A percentile compares a stretch with the other conserved stretches of the same genome.
phyloP scores from a whole-genome alignment of 306 rosid genomes.

The Herpetospermum pedunculosum region DNA sequence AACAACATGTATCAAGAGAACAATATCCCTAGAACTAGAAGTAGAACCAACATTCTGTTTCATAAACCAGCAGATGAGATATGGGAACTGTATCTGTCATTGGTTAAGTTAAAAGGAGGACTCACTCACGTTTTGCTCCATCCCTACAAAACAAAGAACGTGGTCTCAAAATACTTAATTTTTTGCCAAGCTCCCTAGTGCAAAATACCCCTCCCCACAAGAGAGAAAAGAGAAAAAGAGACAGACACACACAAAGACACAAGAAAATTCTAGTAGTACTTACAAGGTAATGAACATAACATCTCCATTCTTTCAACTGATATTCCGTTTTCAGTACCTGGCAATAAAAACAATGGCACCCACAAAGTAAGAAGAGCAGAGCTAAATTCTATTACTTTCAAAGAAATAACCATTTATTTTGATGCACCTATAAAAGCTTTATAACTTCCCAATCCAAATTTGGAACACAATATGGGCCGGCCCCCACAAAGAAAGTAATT shows the following conservation, averaged over 20 bases:
- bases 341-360: constrained; percentile 11
- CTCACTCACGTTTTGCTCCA: constrained; percentile 67
- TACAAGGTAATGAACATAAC: constrained; percentile 66
- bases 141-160: constrained; percentile 45
- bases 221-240: not conserved
- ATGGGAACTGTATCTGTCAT: not conserved
- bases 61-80: not conserved
- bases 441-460: not conserved
- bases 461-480: not conserved
- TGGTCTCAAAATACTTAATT: not conserved
- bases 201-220: not conserved
- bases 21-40: not conserved
- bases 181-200: not conserved
- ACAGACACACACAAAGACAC: not conserved
- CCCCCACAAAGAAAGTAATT: not conserved
- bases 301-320: constrained; percentile 27
- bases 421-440: not conserved
- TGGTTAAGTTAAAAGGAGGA: not conserved
- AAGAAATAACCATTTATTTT: not conserved
- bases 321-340: constrained; percentile 38
- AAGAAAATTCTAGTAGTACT: constrained; percentile 14
- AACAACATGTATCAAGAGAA: not conserved
- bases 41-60: not conserved
- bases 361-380: not conserved
- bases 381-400: not conserved